Conservation (phyloP, 202 grass and related monocot species). For the Schoenoplectus triqueter region DNA sequence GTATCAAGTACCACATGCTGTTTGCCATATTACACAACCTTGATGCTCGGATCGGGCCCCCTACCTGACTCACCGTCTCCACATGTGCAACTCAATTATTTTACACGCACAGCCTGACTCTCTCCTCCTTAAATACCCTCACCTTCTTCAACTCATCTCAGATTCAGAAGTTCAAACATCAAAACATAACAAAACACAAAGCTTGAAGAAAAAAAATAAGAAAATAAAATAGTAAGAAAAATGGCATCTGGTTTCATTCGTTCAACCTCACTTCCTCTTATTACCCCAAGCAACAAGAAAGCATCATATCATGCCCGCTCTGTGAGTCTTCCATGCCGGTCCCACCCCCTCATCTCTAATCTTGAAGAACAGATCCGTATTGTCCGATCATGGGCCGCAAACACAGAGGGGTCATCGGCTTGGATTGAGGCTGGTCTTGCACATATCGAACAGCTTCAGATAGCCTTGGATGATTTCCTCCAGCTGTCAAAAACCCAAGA, state of each 20-base stretch:
- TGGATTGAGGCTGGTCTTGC: constrained; percentile 38
- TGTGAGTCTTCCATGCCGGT: constrained; percentile 54
- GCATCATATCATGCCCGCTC: neutral
- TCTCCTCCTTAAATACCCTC: constrained; percentile 26
- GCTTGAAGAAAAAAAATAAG: neutral
- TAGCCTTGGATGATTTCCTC: constrained; percentile 60
- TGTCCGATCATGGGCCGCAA: constrained; percentile 42
- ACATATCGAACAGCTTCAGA: constrained; percentile 46
- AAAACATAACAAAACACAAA: neutral
- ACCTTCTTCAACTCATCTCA: neutral
- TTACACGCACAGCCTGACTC: neutral
- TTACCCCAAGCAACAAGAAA: constrained; percentile 41
- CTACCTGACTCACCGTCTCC: neutral
- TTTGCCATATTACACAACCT: neutral
- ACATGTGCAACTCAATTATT: constrained; percentile 18
- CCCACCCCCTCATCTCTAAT: constrained; percentile 63
- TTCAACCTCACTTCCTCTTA: constrained; percentile 67
- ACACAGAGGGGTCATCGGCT: neutral
- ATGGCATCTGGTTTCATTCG: constrained; percentile 68
- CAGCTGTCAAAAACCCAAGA: constrained; percentile 46
- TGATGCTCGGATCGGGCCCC: constrained; percentile 20
- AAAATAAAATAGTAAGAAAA: neutral
- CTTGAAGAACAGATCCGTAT: constrained; percentile 44
- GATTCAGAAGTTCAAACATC: neutral
- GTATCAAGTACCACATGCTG: neutral